Conservation (phyloP, 1,139 yeast species). For the Hemisphaericaspora subhashii region DNA sequence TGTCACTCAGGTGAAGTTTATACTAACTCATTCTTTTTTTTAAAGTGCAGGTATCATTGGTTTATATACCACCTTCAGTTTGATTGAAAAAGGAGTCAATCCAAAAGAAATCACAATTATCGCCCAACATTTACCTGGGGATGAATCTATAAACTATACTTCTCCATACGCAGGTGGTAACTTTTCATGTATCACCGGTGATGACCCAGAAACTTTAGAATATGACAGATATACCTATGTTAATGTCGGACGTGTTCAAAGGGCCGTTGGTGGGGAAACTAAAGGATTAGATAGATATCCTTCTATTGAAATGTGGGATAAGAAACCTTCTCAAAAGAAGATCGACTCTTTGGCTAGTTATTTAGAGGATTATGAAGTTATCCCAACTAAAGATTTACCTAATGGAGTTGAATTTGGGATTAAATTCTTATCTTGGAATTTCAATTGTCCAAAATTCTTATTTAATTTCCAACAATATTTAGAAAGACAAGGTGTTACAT, state of each 20-base stretch:
- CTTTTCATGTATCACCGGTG: conserved; percentile 65
- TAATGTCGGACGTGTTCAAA: conserved; percentile 43
- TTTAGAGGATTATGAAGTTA: conserved; percentile 40
- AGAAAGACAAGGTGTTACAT: conserved; percentile 46
- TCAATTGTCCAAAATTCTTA: conserved; percentile 64
- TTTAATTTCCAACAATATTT: conserved; percentile 44
- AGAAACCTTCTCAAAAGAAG: conserved; percentile 41
- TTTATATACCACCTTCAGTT: conserved; percentile 58
- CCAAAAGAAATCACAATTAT: conserved; percentile 54
- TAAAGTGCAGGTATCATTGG: conserved; percentile 71
- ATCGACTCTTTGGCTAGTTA: conserved; percentile 45
- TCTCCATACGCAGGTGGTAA: conserved; percentile 85
- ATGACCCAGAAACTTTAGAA: conserved; percentile 48
- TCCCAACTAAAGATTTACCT: conserved; percentile 39
- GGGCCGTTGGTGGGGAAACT: conserved; percentile 47
- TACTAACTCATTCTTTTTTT: neutral
- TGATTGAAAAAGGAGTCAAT: conserved; percentile 45
- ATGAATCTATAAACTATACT: conserved; percentile 65
- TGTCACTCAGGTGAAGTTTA: neutral
- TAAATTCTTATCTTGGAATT: conserved; percentile 58
- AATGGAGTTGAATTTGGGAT: conserved; percentile 54
- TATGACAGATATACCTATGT: conserved; percentile 59
- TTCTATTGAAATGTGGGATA: conserved; percentile 58
- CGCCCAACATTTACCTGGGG: conserved; percentile 73
- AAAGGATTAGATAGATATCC: conserved; percentile 58